Conservation (phyloP, 345 rosid genomes). For the Mercurialis annua region DNA sequence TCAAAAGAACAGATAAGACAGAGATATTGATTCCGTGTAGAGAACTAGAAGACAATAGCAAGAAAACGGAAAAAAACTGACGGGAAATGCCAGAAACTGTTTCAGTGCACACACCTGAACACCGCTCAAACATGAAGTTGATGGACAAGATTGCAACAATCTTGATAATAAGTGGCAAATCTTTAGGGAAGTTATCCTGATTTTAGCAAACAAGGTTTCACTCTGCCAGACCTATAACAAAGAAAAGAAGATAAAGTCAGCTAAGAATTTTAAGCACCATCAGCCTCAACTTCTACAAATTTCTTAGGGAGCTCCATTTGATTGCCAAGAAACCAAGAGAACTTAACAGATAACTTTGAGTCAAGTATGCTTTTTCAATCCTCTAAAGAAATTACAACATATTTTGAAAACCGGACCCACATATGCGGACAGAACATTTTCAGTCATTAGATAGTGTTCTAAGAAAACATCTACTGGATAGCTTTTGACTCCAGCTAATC, state of each 20-base stretch:
- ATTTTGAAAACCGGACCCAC: neutral
- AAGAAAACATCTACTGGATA: neutral
- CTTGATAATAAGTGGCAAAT: constrained; percentile 48
- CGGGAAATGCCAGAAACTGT: neutral
- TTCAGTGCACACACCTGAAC: constrained; percentile 51
- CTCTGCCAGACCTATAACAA: constrained; percentile 59
- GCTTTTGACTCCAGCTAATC: neutral
- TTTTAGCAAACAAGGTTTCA: constrained; percentile 49
- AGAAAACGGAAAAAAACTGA: neutral
- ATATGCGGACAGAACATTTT: neutral
- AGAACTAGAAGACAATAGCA: constrained; percentile 5
- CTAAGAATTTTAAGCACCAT: neutral
- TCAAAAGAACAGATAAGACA: constrained; percentile 5
- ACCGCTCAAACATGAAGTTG: constrained; percentile 39
- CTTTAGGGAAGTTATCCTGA: constrained; percentile 58
- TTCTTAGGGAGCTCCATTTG: neutral
- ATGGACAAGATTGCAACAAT: constrained; percentile 45
- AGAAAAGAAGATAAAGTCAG: constrained; percentile 8
- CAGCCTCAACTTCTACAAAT: neutral
- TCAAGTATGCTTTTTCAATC: neutral
- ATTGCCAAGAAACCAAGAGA: neutral
- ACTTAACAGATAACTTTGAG: neutral
- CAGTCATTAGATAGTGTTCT: neutral
- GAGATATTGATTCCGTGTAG: constrained; percentile 6
- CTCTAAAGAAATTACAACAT: neutral